Evolutionary conservation across 169 alveolate species (phyloP).

Genomic region (Neospora caninum): DNA sequence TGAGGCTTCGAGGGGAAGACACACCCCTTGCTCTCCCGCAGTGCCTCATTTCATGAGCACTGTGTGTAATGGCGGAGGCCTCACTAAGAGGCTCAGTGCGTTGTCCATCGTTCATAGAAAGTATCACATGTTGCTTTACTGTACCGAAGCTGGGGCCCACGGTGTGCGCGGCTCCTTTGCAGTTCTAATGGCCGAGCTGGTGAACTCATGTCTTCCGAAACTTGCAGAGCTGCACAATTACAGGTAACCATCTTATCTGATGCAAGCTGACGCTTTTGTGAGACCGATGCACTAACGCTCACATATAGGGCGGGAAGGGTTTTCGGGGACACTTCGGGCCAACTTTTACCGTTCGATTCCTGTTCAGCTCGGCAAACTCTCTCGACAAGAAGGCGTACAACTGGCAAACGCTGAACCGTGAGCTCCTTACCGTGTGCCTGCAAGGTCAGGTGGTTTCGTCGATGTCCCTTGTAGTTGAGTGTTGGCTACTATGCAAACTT

Average conservation of each 20-base stretch:
- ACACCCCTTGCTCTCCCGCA: background rate
- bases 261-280: too few species aligned
- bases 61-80: too few species aligned
- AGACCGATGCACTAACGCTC: too few species aligned
- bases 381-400: slow-evolving; percentile 79
- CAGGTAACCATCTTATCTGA: slow-evolving; percentile 59
- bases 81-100: too few species aligned
- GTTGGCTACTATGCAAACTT: background rate
- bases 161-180: slow-evolving; percentile 30
- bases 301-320: too few species aligned
- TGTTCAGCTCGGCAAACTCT: slow-evolving; percentile 80
- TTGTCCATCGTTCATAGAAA: too few species aligned
- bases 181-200: slow-evolving; percentile 88
- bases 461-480: too few species aligned
- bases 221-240: slow-evolving; percentile 87
- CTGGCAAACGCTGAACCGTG: slow-evolving; percentile 84
- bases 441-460: background rate
- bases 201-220: slow-evolving; percentile 82
- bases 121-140: too few species aligned
- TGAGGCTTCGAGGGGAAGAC: background rate
- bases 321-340: background rate
- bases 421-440: background rate
- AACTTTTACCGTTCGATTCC: background rate
- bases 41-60: too few species aligned
- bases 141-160: too few species aligned